Evolutionary conservation across 2,329 filamentous ascomycete species (phyloP).

Genomic region (Aureobasidium sp.): DNA sequence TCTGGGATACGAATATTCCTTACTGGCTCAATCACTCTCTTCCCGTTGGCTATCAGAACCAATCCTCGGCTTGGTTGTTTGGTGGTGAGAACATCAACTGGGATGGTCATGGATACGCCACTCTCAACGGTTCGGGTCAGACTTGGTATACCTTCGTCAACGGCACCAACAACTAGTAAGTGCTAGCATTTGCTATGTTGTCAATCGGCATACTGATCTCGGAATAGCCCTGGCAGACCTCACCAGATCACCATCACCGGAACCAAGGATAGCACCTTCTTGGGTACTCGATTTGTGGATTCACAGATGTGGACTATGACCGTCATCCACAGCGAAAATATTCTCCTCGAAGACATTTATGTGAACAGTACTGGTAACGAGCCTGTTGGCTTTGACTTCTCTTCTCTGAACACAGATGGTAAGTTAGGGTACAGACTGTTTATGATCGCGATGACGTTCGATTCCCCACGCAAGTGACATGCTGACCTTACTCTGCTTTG

Average conservation of each 20-base stretch:
- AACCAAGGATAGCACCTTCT: constrained; percentile 43
- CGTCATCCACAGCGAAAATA: constrained; percentile 42
- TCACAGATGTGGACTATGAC: constrained; percentile 55
- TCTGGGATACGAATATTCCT: constrained; percentile 38
- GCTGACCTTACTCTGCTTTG: too few relatives aligned
- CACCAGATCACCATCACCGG: constrained; percentile 47
- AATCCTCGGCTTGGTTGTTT: constrained; percentile 49
- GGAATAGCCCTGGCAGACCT: constrained; percentile 36
- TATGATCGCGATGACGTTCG: too few relatives aligned
- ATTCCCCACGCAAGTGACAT: too few relatives aligned
- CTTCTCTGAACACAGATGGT: constrained; percentile 35
- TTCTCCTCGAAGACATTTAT: constrained; percentile 45
- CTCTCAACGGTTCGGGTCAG: constrained; percentile 54
- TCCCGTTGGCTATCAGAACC: constrained; percentile 49
- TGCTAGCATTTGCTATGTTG: not conserved
- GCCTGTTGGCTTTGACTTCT: constrained; percentile 19
- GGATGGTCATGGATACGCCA: constrained; percentile 46
- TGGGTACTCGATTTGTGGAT: constrained; percentile 46
- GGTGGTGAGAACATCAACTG: constrained; percentile 48
- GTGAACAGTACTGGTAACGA: constrained; percentile 43
- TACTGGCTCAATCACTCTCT: constrained; percentile 50
- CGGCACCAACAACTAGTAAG: constrained; percentile 37
- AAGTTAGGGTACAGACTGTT: too few relatives aligned
- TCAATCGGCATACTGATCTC: not conserved
- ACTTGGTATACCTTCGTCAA: constrained; percentile 50